Base-by-base conservation (phyloP, 2,329 filamentous ascomycete genomes). In the Saccharata proteae region DNA sequence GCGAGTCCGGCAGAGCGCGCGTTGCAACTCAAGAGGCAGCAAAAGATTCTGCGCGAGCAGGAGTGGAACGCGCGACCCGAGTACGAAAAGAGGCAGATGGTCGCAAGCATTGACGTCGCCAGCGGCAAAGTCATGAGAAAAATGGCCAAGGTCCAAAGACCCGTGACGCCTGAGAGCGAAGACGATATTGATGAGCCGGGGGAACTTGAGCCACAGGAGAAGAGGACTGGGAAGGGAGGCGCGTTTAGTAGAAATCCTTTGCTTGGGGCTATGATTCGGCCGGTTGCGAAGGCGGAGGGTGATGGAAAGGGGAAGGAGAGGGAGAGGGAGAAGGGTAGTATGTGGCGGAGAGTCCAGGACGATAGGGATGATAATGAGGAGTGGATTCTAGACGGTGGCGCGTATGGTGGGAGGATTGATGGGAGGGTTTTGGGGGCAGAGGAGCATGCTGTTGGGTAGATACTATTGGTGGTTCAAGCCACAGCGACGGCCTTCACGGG, bases 61-160 rank as follows among this genome's bases (percentile, higher is more conserved):
- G 82, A 93, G 46, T 92, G 85, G 76, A 80, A 80, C 43, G 77
- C 80, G 4, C 65, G 71, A 30, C 84, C 85, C 0, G 86, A 92
- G 39, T 93, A 85, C 55, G 86, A 94, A 61, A 93, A 88, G 67
- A 70, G 82, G 36, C 74, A 71, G 44, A 77, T 90, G 38, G 79
- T 94, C 1, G 71, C 92, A 42, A 88, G 80, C 47, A 80, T 93
- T 38, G 84, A 93, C 50, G 60, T 93, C 1, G 75, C 77, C 6
- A 78, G 77, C 1, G 77, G 79, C 12, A 85, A 78, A 44, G 74
- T 93, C 3, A 75, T 90, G 4, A 73, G 71, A 37, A 72, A 72
- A 43, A 82, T 82, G 69, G 71, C 69, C 11, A 54, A 59, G 17
- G 50, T 61, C n/a, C 68, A 75, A 4, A 54, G 70, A 13, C 75